phyloP scores from a whole-genome alignment of 2,329 filamentous ascomycete genomes.

The Penicillium corylophilum region DNA sequence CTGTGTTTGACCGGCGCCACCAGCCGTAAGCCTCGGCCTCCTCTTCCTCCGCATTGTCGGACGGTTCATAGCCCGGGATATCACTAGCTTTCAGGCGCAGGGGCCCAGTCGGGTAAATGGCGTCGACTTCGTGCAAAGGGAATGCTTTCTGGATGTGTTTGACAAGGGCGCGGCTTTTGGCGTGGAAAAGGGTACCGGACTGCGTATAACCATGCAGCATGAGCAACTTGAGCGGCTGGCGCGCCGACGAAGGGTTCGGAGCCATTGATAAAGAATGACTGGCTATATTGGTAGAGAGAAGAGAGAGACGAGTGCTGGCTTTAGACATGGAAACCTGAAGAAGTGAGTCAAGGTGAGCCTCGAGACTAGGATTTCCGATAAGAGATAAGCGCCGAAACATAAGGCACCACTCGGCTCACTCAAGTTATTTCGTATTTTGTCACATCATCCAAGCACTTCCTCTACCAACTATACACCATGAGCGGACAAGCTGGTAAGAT shows the following conservation, averaged over 20 bases:
- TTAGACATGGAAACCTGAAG: slow-evolving; percentile 3
- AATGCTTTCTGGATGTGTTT: slow-evolving; percentile 78
- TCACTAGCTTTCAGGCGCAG: slow-evolving; percentile 62
- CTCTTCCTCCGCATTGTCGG: slow-evolving; percentile 46
- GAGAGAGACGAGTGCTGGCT: not conserved
- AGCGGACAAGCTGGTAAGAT: slow-evolving; percentile 8
- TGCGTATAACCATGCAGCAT: slow-evolving; percentile 91
- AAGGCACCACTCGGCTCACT: not conserved
- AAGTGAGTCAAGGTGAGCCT: not conserved
- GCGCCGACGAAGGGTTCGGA: slow-evolving; percentile 11
- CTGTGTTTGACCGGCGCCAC: slow-evolving; percentile 68
- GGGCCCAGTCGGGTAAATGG: slow-evolving; percentile 70
- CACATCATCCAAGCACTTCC: slow-evolving; percentile 15
- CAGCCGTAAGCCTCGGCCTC: slow-evolving; percentile 73
- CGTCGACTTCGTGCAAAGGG: slow-evolving; percentile 56
- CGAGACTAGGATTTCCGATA: slow-evolving; percentile 3
- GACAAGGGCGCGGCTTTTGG: slow-evolving; percentile 83
- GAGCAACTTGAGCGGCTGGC: slow-evolving; percentile 59
- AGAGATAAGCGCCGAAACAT: slow-evolving; percentile 4
- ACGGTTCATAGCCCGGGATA: slow-evolving; percentile 65
- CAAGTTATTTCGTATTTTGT: slow-evolving; percentile 9
- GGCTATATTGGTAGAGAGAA: not conserved
- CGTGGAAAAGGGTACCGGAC: slow-evolving; percentile 78
- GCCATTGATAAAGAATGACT: slow-evolving; percentile 17
- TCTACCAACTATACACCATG: slow-evolving; percentile 10